phyloP scores from a whole-genome alignment of 192 early-diverging fungal genomes.

The Tieghemiomyces parasiticus region DNA sequence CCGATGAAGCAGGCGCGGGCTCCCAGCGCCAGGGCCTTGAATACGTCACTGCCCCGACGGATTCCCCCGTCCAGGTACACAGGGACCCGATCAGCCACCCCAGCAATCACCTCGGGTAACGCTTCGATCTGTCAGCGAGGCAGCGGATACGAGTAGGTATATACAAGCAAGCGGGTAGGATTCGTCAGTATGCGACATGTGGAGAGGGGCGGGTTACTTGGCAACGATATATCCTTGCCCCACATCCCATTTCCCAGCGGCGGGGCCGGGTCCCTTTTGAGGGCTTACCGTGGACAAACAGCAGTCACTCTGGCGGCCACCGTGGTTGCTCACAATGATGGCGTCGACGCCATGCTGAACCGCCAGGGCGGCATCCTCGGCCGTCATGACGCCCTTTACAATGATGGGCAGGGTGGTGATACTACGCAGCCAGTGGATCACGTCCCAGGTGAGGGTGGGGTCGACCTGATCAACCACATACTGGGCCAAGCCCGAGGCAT shows the following conservation, averaged over 20 bases:
- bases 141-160: too few relatives aligned
- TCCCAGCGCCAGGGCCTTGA: too few relatives aligned
- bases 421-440: constrained; percentile 71
- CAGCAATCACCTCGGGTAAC: constrained; percentile 73
- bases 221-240: too few relatives aligned
- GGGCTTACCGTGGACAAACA: too few relatives aligned
- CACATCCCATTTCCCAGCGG: too few relatives aligned
- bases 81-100: constrained; percentile 46
- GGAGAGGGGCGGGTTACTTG: too few relatives aligned
- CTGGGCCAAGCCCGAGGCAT: too few relatives aligned
- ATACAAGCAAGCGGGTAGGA: too few relatives aligned
- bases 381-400: constrained; percentile 84
- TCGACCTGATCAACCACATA: too few relatives aligned
- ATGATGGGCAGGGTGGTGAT: constrained; percentile 78
- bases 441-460: too few relatives aligned
- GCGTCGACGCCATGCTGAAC: constrained; percentile 65
- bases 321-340: constrained; percentile 91
- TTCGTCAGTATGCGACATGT: too few relatives aligned
- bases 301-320: constrained; percentile 93
- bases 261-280: constrained; percentile 62
- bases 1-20: constrained; percentile 66
- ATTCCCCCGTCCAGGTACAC: constrained; percentile 93
- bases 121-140: too few relatives aligned
- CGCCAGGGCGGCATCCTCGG: constrained; percentile 80
- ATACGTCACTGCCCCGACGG: constrained; percentile 79